A percentile compares a stretch with the other conserved stretches of the same genome.
These are phyloP conservation scores for Ananas comosus DNA, from an alignment of 176 grass and related monocot genomes.

Conservation along the genomic window DNA sequence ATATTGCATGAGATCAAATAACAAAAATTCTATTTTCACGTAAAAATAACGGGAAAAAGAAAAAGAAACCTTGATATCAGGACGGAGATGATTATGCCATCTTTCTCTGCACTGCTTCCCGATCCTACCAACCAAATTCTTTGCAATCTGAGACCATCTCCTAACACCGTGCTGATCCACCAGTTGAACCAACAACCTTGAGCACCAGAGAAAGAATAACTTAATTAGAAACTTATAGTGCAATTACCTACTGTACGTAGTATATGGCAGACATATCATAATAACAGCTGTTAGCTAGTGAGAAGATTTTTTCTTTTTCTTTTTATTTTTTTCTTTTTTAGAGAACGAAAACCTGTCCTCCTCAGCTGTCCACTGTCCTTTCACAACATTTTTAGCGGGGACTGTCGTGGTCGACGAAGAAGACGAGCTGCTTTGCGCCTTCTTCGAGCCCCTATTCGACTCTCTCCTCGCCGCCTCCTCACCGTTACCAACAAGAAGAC, in stretches of 20 bases:
- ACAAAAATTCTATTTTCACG: too few species aligned
- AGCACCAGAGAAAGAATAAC: neutral
- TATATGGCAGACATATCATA: neutral
- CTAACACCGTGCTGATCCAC: slow-evolving; percentile 37
- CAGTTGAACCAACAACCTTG: slow-evolving; percentile 39
- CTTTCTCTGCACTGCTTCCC: slow-evolving; percentile 78
- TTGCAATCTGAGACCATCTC: slow-evolving; percentile 56
- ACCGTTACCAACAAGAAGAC: neutral
- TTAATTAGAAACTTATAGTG: neutral
- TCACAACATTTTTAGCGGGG: slow-evolving; percentile 20
- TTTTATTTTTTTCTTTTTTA: too few species aligned
- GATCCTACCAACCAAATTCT: slow-evolving; percentile 46
- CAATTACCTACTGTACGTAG: neutral
- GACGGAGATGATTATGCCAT: slow-evolving; percentile 71
- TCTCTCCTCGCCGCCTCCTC: neutral
- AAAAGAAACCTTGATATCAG: slow-evolving; percentile 48
- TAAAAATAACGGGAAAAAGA: too few species aligned
- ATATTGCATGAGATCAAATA: too few species aligned
- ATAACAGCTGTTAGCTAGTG: too few species aligned
- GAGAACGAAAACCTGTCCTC: slow-evolving; percentile 39
- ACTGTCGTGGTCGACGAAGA: neutral
- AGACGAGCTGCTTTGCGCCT: neutral
- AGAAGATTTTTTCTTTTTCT: neutral
- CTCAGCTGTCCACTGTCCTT: slow-evolving; percentile 50
- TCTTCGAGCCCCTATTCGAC: neutral